Conservation (phyloP, 805 yeast species). For the Myxozyma geophila region DNA sequence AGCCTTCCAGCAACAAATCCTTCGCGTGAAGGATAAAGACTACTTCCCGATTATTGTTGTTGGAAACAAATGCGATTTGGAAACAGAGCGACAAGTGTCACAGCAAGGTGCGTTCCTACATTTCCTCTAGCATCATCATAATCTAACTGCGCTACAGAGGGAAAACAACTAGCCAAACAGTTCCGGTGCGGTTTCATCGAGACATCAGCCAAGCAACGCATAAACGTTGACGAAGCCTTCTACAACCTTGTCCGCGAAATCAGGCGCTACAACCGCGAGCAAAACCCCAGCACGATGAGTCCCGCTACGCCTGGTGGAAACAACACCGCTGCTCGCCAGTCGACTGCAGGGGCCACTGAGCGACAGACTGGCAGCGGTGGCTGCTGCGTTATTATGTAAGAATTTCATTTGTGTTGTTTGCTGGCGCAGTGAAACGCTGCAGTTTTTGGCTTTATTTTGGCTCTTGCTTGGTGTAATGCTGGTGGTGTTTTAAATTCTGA, state of each 20-base stretch:
- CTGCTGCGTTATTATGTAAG: conserved; percentile 29
- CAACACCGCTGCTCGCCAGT: conserved; percentile 13
- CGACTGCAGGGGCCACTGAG: conserved; percentile 14
- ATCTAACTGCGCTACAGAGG: conserved; percentile 53
- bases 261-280: conserved; percentile 36
- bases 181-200: conserved; percentile 75
- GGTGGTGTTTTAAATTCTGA: too few relatives aligned
- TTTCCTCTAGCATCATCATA: neutral
- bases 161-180: conserved; percentile 72
- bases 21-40: conserved; percentile 75
- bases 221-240: conserved; percentile 87
- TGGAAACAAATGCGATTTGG: conserved; percentile 79
- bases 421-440: neutral
- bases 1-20: conserved; percentile 78
- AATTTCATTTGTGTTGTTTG: too few relatives aligned
- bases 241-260: conserved; percentile 65
- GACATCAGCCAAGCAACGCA: conserved; percentile 88
- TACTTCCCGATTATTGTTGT: conserved; percentile 79
- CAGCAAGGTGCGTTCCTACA: conserved; percentile 31
- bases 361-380: conserved; percentile 26
- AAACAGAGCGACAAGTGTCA: conserved; percentile 63
- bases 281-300: conserved; percentile 16
- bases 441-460: neutral
- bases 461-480: too few relatives aligned
- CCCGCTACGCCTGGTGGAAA: conserved; percentile 11